Evolutionary conservation across 2,329 filamentous ascomycete genomes (phyloP).

Genomic region (Ophiocordyceps australis): DNA sequence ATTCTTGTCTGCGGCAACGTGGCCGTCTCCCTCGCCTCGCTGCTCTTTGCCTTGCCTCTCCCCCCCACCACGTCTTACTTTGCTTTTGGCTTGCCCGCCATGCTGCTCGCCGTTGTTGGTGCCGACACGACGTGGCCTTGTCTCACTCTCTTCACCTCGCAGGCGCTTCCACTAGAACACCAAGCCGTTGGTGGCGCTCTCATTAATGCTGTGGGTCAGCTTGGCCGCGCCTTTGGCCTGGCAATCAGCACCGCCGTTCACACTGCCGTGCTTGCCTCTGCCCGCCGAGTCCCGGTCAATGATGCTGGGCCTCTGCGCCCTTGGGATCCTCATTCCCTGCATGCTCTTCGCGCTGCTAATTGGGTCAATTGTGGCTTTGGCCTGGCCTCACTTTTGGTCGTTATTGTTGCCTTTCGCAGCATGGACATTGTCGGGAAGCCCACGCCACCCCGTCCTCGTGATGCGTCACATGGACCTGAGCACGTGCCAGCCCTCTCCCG

Average conservation of each 20-base stretch:
- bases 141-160: conserved; percentile 46
- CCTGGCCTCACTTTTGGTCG: conserved; percentile 21
- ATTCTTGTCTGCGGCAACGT: conserved; percentile 39
- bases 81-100: conserved; percentile 47
- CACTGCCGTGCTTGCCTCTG: conserved; percentile 36
- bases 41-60: conserved; percentile 48
- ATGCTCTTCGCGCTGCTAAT: conserved; percentile 27
- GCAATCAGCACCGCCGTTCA: conserved; percentile 48
- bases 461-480: conserved; percentile 4
- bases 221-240: conserved; percentile 47
- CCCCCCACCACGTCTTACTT: conserved; percentile 43
- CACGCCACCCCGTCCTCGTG: conserved; percentile 3
- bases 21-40: conserved; percentile 31
- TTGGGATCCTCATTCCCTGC: conserved; percentile 27
- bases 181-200: conserved; percentile 51
- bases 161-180: conserved; percentile 40
- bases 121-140: conserved; percentile 50
- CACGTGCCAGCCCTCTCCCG: no score
- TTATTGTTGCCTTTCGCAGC: conserved; percentile 28
- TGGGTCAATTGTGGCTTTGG: conserved; percentile 35
- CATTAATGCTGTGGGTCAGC: conserved; percentile 46
- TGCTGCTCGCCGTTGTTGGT: conserved; percentile 46
- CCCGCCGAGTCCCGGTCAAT: conserved; percentile 23
- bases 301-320: conserved; percentile 19
- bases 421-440: conserved; percentile 32